Conservation (phyloP, 768 basidiomycete species). For the Termitomyces sp. region DNA sequence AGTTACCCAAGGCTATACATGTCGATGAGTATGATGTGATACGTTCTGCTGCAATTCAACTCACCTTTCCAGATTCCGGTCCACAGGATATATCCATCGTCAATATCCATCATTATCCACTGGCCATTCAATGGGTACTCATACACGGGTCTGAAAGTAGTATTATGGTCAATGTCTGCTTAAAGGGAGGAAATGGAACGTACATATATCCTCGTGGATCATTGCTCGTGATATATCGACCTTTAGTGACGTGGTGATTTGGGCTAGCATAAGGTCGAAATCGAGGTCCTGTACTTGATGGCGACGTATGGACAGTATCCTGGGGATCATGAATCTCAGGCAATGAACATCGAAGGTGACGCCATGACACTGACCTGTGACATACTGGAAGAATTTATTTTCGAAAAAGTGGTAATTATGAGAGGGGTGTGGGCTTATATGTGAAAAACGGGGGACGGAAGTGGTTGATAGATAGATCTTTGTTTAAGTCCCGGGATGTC, state of each 20-base stretch:
- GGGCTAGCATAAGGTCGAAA: slow-evolving; percentile 70
- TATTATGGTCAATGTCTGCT: background rate
- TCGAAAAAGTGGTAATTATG: slow-evolving; percentile 7
- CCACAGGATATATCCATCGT: slow-evolving; percentile 90
- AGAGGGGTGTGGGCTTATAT: slow-evolving; percentile 13
- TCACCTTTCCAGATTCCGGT: slow-evolving; percentile 93
- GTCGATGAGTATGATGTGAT: slow-evolving; percentile 8
- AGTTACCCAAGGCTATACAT: slow-evolving; percentile 68
- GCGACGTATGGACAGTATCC: slow-evolving; percentile 36
- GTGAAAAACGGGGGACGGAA: slow-evolving; percentile 14
- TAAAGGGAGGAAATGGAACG: slow-evolving; percentile 16
- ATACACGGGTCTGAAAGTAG: slow-evolving; percentile 60
- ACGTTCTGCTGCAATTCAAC: slow-evolving; percentile 1
- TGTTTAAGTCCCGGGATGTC: slow-evolving; percentile 14
- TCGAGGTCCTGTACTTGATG: slow-evolving; percentile 34
- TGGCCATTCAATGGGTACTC: slow-evolving; percentile 87
- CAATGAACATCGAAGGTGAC: background rate
- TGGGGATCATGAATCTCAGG: slow-evolving; percentile 12
- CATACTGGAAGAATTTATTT: slow-evolving; percentile 38
- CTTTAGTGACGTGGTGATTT: slow-evolving; percentile 78
- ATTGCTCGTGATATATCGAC: slow-evolving; percentile 85
- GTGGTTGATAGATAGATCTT: slow-evolving; percentile 18
- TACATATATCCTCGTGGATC: slow-evolving; percentile 88
- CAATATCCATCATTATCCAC: slow-evolving; percentile 96
- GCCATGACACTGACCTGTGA: slow-evolving; percentile 30